A percentile compares a stretch with the other conserved stretches of the same genome.
These are phyloP conservation scores for fission yeast (Schizosaccharomyces pombe) DNA, from an alignment of 805 yeast genomes.

Conservation along the genomic window DNA sequence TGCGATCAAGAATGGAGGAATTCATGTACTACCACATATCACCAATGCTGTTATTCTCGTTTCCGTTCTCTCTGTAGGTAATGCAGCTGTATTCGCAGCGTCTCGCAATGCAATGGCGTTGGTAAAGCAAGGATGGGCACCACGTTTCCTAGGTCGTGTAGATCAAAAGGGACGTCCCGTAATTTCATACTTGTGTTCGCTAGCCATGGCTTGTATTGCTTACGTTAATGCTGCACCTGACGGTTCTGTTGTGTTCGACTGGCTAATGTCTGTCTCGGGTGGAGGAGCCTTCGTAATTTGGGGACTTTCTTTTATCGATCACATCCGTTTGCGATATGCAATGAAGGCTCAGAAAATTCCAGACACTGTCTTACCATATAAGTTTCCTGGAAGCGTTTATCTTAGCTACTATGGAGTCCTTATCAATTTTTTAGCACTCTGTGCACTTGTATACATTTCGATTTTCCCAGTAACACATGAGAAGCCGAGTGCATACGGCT, in stretches of 20 bases:
- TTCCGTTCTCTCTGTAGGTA: constrained; percentile 65
- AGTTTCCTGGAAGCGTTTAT: background rate
- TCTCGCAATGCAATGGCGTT: constrained; percentile 39
- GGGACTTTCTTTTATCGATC: constrained; percentile 50
- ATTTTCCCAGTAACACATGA: background rate
- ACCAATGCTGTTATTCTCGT: constrained; percentile 58
- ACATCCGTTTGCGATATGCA: constrained; percentile 43
- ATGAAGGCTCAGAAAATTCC: constrained; percentile 31
- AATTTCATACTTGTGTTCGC: constrained; percentile 24
- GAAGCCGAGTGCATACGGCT: background rate
- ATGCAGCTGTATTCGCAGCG: constrained; percentile 54
- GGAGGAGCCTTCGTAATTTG: constrained; percentile 58
- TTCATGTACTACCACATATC: constrained; percentile 45
- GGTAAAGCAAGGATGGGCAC: constrained; percentile 52
- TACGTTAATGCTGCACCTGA: background rate
- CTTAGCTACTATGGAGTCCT: background rate
- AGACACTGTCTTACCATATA: background rate
- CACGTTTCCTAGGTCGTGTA: constrained; percentile 37
- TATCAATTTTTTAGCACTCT: background rate
- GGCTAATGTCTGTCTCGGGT: constrained; percentile 62
- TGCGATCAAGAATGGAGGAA: constrained; percentile 42
- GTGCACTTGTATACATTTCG: background rate
- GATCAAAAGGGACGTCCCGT: constrained; percentile 49
- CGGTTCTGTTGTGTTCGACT: constrained; percentile 28
- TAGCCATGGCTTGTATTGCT: constrained; percentile 23